Evolutionary conservation across 306 rosid genomes (phyloP).

Genomic region (Geum urbanum): DNA sequence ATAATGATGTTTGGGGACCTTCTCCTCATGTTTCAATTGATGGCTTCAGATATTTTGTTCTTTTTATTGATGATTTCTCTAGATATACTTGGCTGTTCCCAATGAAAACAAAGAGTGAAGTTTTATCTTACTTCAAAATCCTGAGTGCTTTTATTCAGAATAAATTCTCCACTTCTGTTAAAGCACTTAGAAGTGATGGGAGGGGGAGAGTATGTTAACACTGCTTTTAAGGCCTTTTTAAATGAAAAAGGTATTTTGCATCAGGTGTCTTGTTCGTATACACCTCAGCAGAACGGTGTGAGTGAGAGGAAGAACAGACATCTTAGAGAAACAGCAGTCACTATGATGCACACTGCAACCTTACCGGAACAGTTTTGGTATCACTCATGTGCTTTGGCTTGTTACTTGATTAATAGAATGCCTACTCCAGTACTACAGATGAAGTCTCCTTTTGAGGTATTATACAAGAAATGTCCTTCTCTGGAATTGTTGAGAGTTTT

Average conservation of each 20-base stretch:
- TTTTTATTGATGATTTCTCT: neutral
- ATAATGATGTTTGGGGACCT: neutral
- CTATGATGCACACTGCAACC: too few relatives aligned
- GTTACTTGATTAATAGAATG: neutral
- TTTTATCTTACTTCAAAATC: neutral
- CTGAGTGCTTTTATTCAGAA: neutral
- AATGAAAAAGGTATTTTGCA: neutral
- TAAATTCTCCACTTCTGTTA: neutral
- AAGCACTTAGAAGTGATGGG: neutral
- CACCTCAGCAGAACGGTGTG: too few relatives aligned
- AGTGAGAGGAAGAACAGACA: too few relatives aligned
- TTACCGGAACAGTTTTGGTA: neutral
- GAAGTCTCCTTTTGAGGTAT: neutral
- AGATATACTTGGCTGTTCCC: neutral
- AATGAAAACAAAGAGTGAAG: neutral
- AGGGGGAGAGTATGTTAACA: neutral
- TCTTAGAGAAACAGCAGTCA: too few relatives aligned
- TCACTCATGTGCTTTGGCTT: neutral
- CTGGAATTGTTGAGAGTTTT: neutral
- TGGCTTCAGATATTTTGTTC: neutral
- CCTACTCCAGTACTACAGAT: neutral
- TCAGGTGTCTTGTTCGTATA: too few relatives aligned
- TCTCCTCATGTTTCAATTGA: neutral
- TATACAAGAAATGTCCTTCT: neutral
- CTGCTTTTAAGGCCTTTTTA: neutral